phyloP scores from a whole-genome alignment of 768 basidiomycete genomes.

The Collybiopsis luxurians region DNA sequence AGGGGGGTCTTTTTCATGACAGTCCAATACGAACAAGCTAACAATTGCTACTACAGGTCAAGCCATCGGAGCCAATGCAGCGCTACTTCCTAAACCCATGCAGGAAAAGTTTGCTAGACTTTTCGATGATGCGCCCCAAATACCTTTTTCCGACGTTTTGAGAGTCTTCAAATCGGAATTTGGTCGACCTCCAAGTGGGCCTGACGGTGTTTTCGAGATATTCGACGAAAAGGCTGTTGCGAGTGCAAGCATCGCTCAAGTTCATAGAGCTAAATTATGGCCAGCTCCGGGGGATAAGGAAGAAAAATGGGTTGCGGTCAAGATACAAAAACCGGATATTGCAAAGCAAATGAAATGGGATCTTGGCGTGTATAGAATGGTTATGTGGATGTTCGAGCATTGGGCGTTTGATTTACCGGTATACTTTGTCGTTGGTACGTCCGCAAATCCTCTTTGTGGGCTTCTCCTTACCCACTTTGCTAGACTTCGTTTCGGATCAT shows the following conservation, averaged over 20 bases:
- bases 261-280: constrained; percentile 71
- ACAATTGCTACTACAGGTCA: constrained; percentile 48
- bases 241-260: constrained; percentile 91
- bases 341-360: constrained; percentile 86
- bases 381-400: constrained; percentile 79
- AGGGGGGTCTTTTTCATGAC: constrained; percentile 31
- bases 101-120: constrained; percentile 78
- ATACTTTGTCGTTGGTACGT: constrained; percentile 73
- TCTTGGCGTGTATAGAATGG: constrained; percentile 61
- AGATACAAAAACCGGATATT: constrained; percentile 89
- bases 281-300: constrained; percentile 35
- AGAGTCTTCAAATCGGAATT: constrained; percentile 70
- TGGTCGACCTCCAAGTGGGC: constrained; percentile 59
- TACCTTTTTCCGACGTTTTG: constrained; percentile 68
- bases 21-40: constrained; percentile 9
- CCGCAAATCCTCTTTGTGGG: background rate
- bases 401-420: constrained; percentile 86
- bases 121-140: constrained; percentile 87
- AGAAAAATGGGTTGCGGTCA: constrained; percentile 83
- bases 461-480: background rate
- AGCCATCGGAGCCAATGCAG: constrained; percentile 82
- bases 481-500: constrained; percentile 78
- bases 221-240: constrained; percentile 80
- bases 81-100: constrained; percentile 79
- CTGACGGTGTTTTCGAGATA: constrained; percentile 71